phyloP scores from a whole-genome alignment of 2,329 filamentous ascomycete species.

The Fusarium sp. region DNA sequence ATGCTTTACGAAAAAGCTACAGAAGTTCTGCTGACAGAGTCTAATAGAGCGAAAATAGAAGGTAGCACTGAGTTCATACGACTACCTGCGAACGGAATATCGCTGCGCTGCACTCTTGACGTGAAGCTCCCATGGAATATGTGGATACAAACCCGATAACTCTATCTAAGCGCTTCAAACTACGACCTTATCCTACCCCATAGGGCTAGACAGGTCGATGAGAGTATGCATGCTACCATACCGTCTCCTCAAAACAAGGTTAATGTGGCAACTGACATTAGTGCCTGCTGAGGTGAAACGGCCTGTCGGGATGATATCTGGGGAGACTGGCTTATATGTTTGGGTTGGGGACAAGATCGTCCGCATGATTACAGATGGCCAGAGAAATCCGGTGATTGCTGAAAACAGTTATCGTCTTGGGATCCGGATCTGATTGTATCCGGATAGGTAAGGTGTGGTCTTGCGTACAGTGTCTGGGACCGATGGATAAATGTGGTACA shows the following conservation, averaged over 20 bases:
- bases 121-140: no score
- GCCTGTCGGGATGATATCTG: neutral
- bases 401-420: no score
- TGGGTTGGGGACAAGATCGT: no score
- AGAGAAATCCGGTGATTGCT: no score
- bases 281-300: neutral
- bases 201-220: conserved; percentile 1
- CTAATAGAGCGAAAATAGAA: neutral
- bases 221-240: neutral
- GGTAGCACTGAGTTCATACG: neutral
- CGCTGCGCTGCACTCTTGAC: neutral
- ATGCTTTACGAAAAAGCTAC: neutral
- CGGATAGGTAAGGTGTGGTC: no score
- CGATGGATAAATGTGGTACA: no score
- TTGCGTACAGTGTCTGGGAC: no score
- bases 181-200: neutral
- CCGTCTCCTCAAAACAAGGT: neutral
- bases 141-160: neutral
- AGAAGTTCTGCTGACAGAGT: conserved; percentile 4
- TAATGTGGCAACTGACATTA: neutral
- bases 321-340: no score
- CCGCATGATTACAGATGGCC: no score
- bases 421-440: no score
- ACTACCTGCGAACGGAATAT: neutral
- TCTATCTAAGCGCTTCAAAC: conserved; percentile 2